Evolutionary conservation across 169 alveolate genomes (phyloP).

Genomic region (Eimeria praecox): DNA sequence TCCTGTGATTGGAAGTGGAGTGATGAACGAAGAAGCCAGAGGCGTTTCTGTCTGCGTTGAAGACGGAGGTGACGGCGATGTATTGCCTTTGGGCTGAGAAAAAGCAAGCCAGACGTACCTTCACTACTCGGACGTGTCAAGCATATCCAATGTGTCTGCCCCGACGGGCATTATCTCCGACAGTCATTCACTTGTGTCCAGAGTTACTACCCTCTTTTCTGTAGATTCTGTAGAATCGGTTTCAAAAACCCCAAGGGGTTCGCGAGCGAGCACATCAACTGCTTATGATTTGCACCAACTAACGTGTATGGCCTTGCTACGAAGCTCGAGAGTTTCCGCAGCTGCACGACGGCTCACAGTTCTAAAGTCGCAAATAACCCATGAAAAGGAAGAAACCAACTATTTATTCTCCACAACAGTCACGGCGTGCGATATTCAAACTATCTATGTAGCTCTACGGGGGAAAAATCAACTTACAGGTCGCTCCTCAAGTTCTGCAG

Average conservation of each 20-base stretch:
- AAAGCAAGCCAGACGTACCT: not conserved
- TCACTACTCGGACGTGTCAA: not conserved
- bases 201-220: not conserved
- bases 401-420: not conserved
- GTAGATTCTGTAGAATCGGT: not conserved
- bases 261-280: not conserved
- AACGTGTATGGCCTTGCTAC: not conserved
- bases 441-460: not conserved
- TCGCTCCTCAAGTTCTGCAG: not conserved
- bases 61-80: not conserved
- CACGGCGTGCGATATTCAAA: not conserved
- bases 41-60: not conserved
- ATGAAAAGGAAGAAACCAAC: not conserved
- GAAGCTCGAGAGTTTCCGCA: not conserved
- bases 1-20: slow-evolving; percentile 64
- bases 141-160: not conserved
- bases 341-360: not conserved
- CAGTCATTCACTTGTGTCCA: not conserved
- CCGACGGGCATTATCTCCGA: not conserved
- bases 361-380: not conserved
- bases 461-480: not conserved
- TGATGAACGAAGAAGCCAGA: slow-evolving; percentile 46
- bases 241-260: too few relatives aligned
- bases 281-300: not conserved
- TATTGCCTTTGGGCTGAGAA: not conserved